Conservation (phyloP, 352 stramenopile genomes). For the Globisporangium iwayamae region DNA sequence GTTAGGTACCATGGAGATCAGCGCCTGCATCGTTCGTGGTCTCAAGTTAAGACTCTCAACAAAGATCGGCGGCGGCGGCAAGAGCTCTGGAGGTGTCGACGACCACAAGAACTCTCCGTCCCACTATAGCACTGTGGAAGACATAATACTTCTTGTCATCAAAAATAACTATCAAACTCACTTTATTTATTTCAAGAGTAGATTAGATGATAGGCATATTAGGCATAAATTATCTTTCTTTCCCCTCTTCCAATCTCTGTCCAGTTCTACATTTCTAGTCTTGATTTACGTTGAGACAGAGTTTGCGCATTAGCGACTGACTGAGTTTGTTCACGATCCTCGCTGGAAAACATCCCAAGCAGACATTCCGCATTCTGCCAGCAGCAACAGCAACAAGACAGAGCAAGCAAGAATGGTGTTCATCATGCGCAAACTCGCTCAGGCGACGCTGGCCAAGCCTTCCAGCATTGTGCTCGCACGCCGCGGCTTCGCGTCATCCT, state of each 20-base stretch:
- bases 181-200: not conserved
- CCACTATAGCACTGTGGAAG: not conserved
- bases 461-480: not conserved
- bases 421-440: slow-evolving; percentile 12
- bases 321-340: not conserved
- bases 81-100: not conserved
- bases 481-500: slow-evolving; percentile 8
- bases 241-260: not conserved
- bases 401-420: slow-evolving; percentile 2
- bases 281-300: not conserved
- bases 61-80: too few relatives aligned
- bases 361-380: slow-evolving; percentile 3
- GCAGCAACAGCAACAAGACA: not conserved
- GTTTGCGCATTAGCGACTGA: not conserved
- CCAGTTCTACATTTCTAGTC: not conserved
- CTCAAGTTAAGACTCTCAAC: not conserved
- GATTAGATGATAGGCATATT: not conserved
- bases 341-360: not conserved
- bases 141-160: not conserved
- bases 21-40: not conserved
- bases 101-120: slow-evolving; percentile 5
- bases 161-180: not conserved
- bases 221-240: not conserved
- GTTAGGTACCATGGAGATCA: too few relatives aligned
- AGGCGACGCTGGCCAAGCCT: not conserved